Conservation (phyloP, 805 yeast species). For the Saturnispora quitensis region DNA sequence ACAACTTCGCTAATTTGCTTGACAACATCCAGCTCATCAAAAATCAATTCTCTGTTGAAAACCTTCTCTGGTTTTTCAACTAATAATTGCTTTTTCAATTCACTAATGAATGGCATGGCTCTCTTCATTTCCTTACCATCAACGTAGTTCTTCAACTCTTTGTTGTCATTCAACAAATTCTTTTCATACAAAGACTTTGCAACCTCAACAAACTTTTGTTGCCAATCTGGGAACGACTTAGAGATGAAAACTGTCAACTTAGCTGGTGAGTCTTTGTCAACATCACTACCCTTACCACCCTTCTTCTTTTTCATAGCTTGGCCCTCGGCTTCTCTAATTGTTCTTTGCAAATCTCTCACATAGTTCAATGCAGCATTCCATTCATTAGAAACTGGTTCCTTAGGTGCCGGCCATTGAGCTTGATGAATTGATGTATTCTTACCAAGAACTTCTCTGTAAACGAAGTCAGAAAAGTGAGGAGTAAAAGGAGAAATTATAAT, state of each 20-base stretch:
- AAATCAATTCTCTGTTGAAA: conserved; percentile 81
- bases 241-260: conserved; percentile 67
- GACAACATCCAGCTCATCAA: conserved; percentile 65
- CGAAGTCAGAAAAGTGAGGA: conserved; percentile 89
- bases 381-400: conserved; percentile 50
- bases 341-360: conserved; percentile 67
- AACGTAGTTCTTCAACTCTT: conserved; percentile 52
- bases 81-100: conserved; percentile 70
- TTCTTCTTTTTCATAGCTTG: conserved; percentile 78
- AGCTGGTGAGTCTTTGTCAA: conserved; percentile 68
- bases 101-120: conserved; percentile 94
- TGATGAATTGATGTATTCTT: conserved; percentile 56
- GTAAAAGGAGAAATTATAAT: conserved; percentile 85
- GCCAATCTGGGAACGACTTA: conserved; percentile 70
- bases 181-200: conserved; percentile 67
- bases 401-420: conserved; percentile 70
- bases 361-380: conserved; percentile 65
- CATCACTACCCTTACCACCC: conserved; percentile 66
- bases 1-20: conserved; percentile 46
- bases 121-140: conserved; percentile 86
- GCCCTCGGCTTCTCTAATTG: conserved; percentile 91
- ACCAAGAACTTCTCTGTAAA: conserved; percentile 75
- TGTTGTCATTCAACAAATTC: conserved; percentile 56
- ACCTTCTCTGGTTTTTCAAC: conserved; percentile 66
- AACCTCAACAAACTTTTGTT: conserved; percentile 49